Conservation (phyloP, 768 basidiomycete species). For the Podaxis sp. region DNA sequence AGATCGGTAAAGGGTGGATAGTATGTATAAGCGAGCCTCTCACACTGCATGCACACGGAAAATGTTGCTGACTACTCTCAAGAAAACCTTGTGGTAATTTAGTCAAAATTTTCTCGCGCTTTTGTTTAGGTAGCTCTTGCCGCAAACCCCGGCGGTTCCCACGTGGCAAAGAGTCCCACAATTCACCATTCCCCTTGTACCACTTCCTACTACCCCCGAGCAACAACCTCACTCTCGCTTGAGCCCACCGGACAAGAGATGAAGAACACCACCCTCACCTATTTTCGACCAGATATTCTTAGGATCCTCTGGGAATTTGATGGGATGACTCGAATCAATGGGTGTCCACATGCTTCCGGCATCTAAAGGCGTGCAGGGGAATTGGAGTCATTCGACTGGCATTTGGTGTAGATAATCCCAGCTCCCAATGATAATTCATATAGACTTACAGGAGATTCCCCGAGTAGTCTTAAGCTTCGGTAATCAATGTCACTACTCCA, state of each 20-base stretch:
- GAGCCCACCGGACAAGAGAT: too few species aligned
- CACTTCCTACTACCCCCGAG: too few species aligned
- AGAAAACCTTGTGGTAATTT: neutral
- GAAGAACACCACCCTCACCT: too few species aligned
- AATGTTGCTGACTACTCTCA: neutral
- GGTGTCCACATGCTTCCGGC: too few species aligned
- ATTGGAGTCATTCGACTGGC: too few species aligned
- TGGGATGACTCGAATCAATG: too few species aligned
- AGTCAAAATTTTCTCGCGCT: neutral
- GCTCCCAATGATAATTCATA: too few species aligned
- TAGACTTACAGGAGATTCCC: neutral
- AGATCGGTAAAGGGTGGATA: neutral
- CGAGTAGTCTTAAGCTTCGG: neutral
- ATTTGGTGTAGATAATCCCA: too few species aligned
- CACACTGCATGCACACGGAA: neutral
- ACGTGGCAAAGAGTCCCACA: neutral
- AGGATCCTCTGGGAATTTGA: too few species aligned
- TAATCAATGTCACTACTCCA: neutral
- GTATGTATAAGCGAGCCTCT: neutral
- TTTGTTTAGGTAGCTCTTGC: neutral
- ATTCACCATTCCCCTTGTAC: neutral
- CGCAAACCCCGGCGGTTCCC: neutral
- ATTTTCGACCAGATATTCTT: too few species aligned
- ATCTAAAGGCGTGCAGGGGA: too few species aligned
- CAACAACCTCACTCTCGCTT: too few species aligned